Percentiles rank a stretch among this genome's conserved stretches.
Conservation (phyloP, 352 stramenopile species). For the Phytophthora foliorum region DNA sequence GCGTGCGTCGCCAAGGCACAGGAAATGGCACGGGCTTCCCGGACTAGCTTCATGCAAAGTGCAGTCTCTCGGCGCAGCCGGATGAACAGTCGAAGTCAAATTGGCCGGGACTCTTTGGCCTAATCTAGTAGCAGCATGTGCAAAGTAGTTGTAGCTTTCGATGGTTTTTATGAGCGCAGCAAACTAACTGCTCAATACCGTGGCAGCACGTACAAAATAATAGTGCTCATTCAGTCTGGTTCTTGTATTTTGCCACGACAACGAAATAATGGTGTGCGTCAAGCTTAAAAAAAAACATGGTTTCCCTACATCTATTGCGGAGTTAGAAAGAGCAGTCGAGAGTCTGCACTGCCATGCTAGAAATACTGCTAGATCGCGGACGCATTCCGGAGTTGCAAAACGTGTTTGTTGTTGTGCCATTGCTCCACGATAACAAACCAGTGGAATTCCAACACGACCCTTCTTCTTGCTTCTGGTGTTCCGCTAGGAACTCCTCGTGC, state of each 20-base stretch:
- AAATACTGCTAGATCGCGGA: constrained; percentile 28
- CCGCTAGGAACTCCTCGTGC: constrained; percentile 32
- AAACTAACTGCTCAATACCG: constrained; percentile 1
- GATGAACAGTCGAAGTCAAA: constrained; percentile 27
- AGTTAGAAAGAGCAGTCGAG: constrained; percentile 10
- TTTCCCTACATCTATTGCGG: background rate
- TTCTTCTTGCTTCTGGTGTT: constrained; percentile 13
- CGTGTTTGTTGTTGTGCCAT: constrained; percentile 8
- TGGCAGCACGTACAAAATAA: constrained; percentile 5
- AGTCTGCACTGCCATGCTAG: constrained; percentile 13
- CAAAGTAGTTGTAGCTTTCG: background rate
- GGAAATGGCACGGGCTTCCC: constrained; percentile 28
- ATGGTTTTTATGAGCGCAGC: constrained; percentile 11
- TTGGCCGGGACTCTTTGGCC: constrained; percentile 16
- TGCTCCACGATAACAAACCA: constrained; percentile 15
- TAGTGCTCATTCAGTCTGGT: constrained; percentile 1
- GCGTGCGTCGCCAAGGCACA: constrained; percentile 29
- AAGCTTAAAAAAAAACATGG: too few species aligned
- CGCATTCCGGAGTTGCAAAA: constrained; percentile 14
- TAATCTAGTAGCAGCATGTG: constrained; percentile 8
- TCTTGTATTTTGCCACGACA: too few species aligned
- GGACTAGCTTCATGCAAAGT: constrained; percentile 28
- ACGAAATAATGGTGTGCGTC: too few species aligned
- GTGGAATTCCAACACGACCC: constrained; percentile 7
- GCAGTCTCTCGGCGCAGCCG: constrained; percentile 33